These are phyloP conservation scores for Vigna reflexopilosa DNA, from an alignment of 306 rosid species.

Conservation along the genomic window DNA sequence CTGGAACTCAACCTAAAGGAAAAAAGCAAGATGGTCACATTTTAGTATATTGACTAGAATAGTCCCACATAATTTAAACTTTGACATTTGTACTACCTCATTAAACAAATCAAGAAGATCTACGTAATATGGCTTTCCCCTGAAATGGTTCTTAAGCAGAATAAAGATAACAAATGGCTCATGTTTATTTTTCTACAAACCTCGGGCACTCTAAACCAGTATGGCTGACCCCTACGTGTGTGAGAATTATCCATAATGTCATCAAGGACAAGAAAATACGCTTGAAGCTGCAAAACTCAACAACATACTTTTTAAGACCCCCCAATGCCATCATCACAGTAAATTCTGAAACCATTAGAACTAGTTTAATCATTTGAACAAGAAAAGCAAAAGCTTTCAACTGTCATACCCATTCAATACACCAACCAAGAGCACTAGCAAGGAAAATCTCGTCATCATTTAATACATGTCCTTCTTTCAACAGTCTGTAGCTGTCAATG, in stretches of 20 bases:
- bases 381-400: slow-evolving; percentile 10
- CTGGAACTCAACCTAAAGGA: slow-evolving; percentile 75
- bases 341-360: slow-evolving; percentile 17
- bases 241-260: slow-evolving; percentile 69
- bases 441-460: slow-evolving; percentile 64
- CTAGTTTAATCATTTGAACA: slow-evolving; percentile 11
- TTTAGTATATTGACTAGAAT: slow-evolving; percentile 36
- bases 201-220: slow-evolving; percentile 69
- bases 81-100: slow-evolving; percentile 63
- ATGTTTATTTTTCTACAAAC: slow-evolving; percentile 42
- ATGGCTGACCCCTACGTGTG: slow-evolving; percentile 69
- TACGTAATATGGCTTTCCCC: slow-evolving; percentile 74
- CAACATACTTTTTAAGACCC: slow-evolving; percentile 31
- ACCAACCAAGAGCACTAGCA: slow-evolving; percentile 71
- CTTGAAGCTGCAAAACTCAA: slow-evolving; percentile 62
- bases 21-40: slow-evolving; percentile 1
- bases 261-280: slow-evolving; percentile 68
- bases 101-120: slow-evolving; percentile 90
- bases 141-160: slow-evolving; percentile 72
- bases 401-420: slow-evolving; percentile 7
- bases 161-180: slow-evolving; percentile 4
- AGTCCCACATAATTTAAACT: slow-evolving; percentile 37
- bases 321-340: background rate
- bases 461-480: slow-evolving; percentile 56
- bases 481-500: slow-evolving; percentile 61